Evolutionary conservation across 2,329 filamentous ascomycete genomes (phyloP).

Genomic region (Fusarium sp.): DNA sequence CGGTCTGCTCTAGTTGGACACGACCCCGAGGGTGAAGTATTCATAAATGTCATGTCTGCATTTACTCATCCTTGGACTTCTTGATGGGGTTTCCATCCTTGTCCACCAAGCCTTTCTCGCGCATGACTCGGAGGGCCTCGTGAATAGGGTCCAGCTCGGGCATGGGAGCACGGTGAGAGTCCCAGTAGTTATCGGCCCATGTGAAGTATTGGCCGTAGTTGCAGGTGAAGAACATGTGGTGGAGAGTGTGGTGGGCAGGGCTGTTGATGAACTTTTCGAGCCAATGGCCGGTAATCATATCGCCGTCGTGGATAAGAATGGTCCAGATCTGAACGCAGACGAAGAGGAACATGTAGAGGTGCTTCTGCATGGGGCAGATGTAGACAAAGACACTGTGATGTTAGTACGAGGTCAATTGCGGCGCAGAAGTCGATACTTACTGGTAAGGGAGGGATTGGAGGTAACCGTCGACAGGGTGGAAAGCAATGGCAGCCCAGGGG

Average conservation of each 20-base stretch:
- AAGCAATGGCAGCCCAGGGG: conserved; percentile 56
- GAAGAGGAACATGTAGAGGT: conserved; percentile 55
- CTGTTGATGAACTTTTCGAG: conserved; percentile 57
- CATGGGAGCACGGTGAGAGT: conserved; percentile 54
- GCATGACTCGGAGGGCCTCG: conserved; percentile 55
- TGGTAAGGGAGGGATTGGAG: conserved; percentile 57
- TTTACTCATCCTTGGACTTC: conserved; percentile 43
- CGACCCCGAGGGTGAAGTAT: background rate
- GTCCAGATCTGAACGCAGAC: conserved; percentile 57
- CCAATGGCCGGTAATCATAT: conserved; percentile 58
- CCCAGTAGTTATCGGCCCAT: conserved; percentile 55
- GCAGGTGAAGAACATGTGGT: conserved; percentile 60
- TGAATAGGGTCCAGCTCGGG: conserved; percentile 55
- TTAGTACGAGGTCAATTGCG: background rate
- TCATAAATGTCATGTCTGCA: background rate
- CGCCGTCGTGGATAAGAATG: conserved; percentile 58
- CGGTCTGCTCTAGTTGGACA: conserved; percentile 7
- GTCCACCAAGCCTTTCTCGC: conserved; percentile 54
- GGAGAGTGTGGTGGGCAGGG: conserved; percentile 57
- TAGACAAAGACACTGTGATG: conserved; percentile 51
- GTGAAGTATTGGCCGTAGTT: conserved; percentile 61
- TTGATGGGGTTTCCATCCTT: conserved; percentile 52
- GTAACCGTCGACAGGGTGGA: conserved; percentile 57
- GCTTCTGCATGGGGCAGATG: conserved; percentile 55
- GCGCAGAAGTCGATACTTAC: conserved; percentile 38